Evolutionary conservation across 768 basidiomycete genomes (phyloP).

Genomic region (Coprinellus micaceus): DNA sequence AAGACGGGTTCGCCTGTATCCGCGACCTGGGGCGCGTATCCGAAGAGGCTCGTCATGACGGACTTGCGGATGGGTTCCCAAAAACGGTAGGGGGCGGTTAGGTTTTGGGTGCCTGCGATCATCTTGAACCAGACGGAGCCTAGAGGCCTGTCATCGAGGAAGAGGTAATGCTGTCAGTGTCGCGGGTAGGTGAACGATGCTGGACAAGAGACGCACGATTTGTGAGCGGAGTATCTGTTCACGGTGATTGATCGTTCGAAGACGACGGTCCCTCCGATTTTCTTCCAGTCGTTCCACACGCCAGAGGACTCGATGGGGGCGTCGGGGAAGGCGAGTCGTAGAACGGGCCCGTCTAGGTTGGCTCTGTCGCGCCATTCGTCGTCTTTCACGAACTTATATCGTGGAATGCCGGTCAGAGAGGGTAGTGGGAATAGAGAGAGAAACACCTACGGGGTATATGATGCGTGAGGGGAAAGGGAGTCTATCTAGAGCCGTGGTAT

Average conservation of each 20-base stretch:
- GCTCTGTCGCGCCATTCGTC: slow-evolving; percentile 58
- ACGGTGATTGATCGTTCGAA: slow-evolving; percentile 60
- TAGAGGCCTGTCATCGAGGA: slow-evolving; percentile 24
- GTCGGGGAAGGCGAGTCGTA: slow-evolving; percentile 62
- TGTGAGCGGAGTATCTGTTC: slow-evolving; percentile 62
- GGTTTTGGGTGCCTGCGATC: slow-evolving; percentile 30
- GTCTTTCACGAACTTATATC: slow-evolving; percentile 10
- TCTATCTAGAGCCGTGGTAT: slow-evolving; percentile 9
- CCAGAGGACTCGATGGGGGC: slow-evolving; percentile 51
- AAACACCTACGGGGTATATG: slow-evolving; percentile 20
- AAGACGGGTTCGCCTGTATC: slow-evolving; percentile 5
- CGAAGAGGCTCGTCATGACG: slow-evolving; percentile 28
- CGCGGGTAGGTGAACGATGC: too few species aligned
- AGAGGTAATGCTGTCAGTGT: too few species aligned
- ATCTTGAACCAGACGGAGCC: slow-evolving; percentile 32
- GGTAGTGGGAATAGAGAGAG: background rate
- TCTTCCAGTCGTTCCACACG: slow-evolving; percentile 62
- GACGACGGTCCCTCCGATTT: slow-evolving; percentile 44
- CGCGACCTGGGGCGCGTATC: slow-evolving; percentile 22
- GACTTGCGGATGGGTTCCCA: slow-evolving; percentile 33
- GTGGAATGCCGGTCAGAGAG: slow-evolving; percentile 2
- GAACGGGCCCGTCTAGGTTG: slow-evolving; percentile 57
- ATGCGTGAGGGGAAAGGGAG: slow-evolving; percentile 29
- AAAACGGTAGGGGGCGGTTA: slow-evolving; percentile 20
- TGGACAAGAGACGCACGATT: slow-evolving; percentile 25